Base-by-base conservation (phyloP, 2,329 filamentous ascomycete genomes). In the Beauveria sp. region DNA sequence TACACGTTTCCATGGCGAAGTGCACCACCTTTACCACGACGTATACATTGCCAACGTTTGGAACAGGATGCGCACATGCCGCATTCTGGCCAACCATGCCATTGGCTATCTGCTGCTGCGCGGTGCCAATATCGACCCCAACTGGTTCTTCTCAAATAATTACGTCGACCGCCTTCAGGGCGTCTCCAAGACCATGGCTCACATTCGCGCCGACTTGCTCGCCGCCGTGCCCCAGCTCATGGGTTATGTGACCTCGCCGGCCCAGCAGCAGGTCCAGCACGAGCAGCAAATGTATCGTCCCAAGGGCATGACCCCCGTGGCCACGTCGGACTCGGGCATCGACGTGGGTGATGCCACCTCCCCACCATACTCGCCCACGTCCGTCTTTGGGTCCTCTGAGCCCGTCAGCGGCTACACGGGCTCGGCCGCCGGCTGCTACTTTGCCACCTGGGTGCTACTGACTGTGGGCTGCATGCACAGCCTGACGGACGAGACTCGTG, bases 81-180 rank as follows among this genome's bases (percentile, higher is more conserved):
- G 61, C 18, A 59, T 63, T 26, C 43, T 63, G 28, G 61, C 61
- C 55, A 63, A 63, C 24, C 61, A 63, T 12, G 61, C 61, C 16
- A 63, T 63, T 3, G 45, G 55, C 3, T 57, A 55, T 28, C 43
- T 63, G 43, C 51, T 63, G 16, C 51, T 63, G 31, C 55, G 55
- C 22, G 61, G 61, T 18, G 61, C 61, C 42, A 63, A 60, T n/a
- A 55, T 56, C 38, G 56, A 63, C 45, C 45, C 54, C 49, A 63
- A 60, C 55, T 63, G 61, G 61, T 63, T 63, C 56, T 63, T 63
- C 45, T 60, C 61, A 24, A 63, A 63, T 43, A 59, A 57, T 31
- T 54, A 63, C 46, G 61, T 56, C 7, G 61, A 63, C 9, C 55
- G 61, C n/a, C 56, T 63, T 5, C 61, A 63, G 45, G 40, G 31